These are phyloP conservation scores for Flaveria trinervia DNA, from an alignment of 129 eudicot species.

Conservation along the genomic window DNA sequence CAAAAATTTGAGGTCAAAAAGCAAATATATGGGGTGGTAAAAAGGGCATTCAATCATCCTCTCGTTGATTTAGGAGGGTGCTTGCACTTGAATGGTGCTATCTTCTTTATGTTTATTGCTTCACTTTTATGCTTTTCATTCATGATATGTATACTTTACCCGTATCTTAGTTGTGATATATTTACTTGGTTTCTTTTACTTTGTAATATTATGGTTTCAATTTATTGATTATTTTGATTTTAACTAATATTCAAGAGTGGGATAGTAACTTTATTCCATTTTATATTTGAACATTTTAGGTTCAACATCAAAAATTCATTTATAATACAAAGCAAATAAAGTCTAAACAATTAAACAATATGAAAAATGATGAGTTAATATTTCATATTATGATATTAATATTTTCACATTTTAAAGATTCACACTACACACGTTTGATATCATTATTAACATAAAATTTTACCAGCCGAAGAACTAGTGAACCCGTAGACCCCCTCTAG, in stretches of 20 bases:
- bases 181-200: background rate
- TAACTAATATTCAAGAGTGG: background rate
- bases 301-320: background rate
- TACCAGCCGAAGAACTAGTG: background rate
- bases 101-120: constrained; percentile 24
- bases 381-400: background rate
- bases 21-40: constrained; percentile 16
- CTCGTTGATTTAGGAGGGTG: constrained; percentile 33
- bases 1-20: constrained; percentile 28
- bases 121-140: constrained; percentile 21
- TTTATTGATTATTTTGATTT: background rate
- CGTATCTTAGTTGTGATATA: background rate
- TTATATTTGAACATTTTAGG: background rate
- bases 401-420: background rate
- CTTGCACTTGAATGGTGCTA: constrained; percentile 16
- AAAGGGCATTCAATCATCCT: constrained; percentile 32
- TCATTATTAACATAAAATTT: background rate
- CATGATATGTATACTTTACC: background rate
- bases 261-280: background rate
- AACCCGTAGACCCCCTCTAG: background rate
- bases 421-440: background rate
- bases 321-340: background rate
- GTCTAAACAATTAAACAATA: background rate
- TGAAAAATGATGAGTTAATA: background rate
- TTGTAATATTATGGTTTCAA: background rate